Base-by-base conservation (phyloP, 78 protist genomes). In the Dictyostelium capitatum region DNA sequence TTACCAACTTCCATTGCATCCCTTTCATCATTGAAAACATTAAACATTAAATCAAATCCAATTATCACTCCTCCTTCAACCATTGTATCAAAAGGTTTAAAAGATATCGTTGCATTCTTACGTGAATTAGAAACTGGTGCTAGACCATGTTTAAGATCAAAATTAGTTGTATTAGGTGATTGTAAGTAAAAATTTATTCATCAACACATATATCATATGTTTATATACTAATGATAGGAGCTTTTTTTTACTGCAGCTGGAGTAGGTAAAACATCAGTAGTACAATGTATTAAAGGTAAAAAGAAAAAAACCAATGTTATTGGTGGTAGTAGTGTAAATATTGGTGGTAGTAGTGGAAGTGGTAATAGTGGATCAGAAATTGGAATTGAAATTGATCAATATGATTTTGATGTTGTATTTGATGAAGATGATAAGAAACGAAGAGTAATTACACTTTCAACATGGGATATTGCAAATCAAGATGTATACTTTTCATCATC, bases 121-220 rank as follows among this genome's bases (percentile, higher is more conserved):
- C 75, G 93, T 37, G 93, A 87, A 62, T 46, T 87, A 6, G 93
- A 87, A 65, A 87, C 93, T n/a, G 93, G 93, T 77, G 93, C 83
- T 5, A 56, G 93, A 77, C 93, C 93, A 47, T 87, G 84, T 50
- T 46, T 87, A 37, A 41, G 93, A 51, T 87, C 93, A 23, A 87
- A 87, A 37, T 32, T 87, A 7, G 41, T 87, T 3, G 93, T 87
- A 12, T 67, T 87, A 15, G 93, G 93, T 65, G 84, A 87, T 51
- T n/a, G 91, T 83, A 83, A 54, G 81, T 83, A 14, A n/a, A n/a
- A n/a, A n/a, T n/a, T n/a, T n/a, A n/a, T n/a, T n/a, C n/a, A n/a
- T n/a, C n/a, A n/a, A n/a, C 8, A 12, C 11, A 11, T 53, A 19
- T 54, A 54, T 17, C 19, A 54, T 1, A 12, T 19, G 19, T 37